Base-by-base conservation (phyloP, 371 early-diverging fungal genomes). In the Conidiobolus incongruus region DNA sequence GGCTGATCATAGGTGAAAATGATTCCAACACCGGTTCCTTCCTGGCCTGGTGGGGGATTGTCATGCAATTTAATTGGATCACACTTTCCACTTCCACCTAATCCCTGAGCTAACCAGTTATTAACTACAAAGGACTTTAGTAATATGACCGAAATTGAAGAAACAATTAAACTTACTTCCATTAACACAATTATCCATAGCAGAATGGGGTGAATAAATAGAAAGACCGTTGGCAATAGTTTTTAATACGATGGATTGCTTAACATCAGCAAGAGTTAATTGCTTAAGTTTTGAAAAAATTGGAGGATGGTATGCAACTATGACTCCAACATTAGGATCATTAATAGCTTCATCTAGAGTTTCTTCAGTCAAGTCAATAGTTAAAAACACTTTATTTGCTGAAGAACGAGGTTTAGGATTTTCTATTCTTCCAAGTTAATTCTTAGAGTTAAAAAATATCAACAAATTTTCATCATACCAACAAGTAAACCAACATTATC, bases 141-240 rank as follows among this genome's bases (percentile, higher is more conserved):
- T 13, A 4, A 38, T 17, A 34, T 33, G 21, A 26, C 5, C 19
- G 21, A 47, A 37, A 8, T 8, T n/a, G 29, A 38, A 37, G 2
- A 19, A 1, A 8, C 39, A 2, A 16, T 26, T 13, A 21, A 21
- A 26, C 53, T 38, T 63, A 71, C 82, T 81, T 41, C 94, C 95
- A 41, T 71, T 68, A 1, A 61, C 55, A 42, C 77, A 71, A 47
- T 67, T 72, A 59, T 99, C 98, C 42, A 91, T 68, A 12, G 97
- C 77, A 16, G 98, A 94, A 55, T 99, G 99, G 38, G 99, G 98
- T 16, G 83, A 84, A 62, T 81, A 93, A 29, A 99, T 74, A 17
- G 92, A 83, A 16, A 98, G 72, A 26, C 89, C 86, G 24, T 68
- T 65, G 24, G 81, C 77, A 31, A 81, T 79, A 35, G 86, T 85